Evolutionary conservation across 805 yeast genomes (phyloP).

Genomic region (Hanseniaspora taiwanica): DNA sequence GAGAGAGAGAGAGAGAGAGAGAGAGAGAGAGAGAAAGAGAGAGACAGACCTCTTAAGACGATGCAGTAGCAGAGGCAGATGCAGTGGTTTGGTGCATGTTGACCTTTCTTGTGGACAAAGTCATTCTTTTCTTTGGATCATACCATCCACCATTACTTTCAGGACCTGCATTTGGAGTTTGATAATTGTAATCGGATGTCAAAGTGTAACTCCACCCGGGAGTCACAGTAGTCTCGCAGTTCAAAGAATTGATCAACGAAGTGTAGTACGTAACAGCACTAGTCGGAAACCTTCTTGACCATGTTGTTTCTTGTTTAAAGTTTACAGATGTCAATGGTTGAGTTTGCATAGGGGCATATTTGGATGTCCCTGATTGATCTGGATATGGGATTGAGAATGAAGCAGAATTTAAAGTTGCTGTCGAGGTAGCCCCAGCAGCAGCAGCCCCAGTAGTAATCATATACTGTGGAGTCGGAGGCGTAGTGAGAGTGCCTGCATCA

Average conservation of each 20-base stretch:
- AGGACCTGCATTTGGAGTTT: slow-evolving; percentile 38
- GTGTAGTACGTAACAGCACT: slow-evolving; percentile 44
- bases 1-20: background rate
- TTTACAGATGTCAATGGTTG: slow-evolving; percentile 71
- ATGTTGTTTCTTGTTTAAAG: slow-evolving; percentile 28
- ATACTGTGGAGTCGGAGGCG: slow-evolving; percentile 10
- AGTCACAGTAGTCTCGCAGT: slow-evolving; percentile 50
- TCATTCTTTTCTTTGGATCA: slow-evolving; percentile 42
- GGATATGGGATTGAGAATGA: slow-evolving; percentile 62
- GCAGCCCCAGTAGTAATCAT: background rate
- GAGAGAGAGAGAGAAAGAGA: background rate
- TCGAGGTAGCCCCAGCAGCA: no score
- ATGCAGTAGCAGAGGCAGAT: background rate
- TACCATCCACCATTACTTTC: slow-evolving; percentile 46
- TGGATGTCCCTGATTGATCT: slow-evolving; percentile 57
- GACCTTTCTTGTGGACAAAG: slow-evolving; percentile 19
- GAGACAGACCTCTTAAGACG: background rate
- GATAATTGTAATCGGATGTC: slow-evolving; percentile 49
- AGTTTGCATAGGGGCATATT: slow-evolving; percentile 83
- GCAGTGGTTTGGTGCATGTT: slow-evolving; percentile 5
- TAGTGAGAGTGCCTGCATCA: slow-evolving; percentile 23
- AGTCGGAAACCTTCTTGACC: slow-evolving; percentile 54
- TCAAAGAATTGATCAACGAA: slow-evolving; percentile 22
- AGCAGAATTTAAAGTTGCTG: slow-evolving; percentile 8
- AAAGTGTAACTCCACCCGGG: slow-evolving; percentile 71